Percentiles rank a stretch among this genome's conserved stretches.
Evolutionary conservation across 306 rosid genomes (phyloP).

Genomic region (Quillaja saponaria): DNA sequence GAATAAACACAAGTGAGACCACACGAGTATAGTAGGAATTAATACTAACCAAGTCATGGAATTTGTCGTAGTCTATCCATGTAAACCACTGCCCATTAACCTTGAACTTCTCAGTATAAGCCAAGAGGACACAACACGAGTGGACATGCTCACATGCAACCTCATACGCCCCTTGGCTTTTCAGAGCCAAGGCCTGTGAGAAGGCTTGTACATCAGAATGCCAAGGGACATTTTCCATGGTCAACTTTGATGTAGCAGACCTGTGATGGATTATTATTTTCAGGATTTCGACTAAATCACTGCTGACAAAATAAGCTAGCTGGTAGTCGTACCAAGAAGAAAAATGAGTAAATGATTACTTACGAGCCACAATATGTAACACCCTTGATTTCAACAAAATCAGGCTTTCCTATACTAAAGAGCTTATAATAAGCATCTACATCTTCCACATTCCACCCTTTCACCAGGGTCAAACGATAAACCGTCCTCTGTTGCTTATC

Average conservation of each 20-base stretch:
- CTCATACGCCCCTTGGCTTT: conserved; percentile 84
- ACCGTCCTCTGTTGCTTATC: conserved; percentile 97
- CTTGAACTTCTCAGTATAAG: conserved; percentile 84
- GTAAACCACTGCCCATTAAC: conserved; percentile 86
- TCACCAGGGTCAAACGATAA: conserved; percentile 89
- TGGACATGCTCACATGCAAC: conserved; percentile 96
- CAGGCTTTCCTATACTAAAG: conserved; percentile 81
- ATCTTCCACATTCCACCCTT: conserved; percentile 95
- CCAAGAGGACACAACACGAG: conserved; percentile 93
- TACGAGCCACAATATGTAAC: conserved; percentile 98
- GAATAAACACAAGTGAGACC: conserved; percentile 4
- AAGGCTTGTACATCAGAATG: conserved; percentile 91
- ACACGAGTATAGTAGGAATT: conserved; percentile 15
- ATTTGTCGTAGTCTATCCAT: conserved; percentile 94
- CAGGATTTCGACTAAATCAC: conserved; percentile 25
- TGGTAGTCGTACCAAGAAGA: neutral
- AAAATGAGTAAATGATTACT: conserved; percentile 41
- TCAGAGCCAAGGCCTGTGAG: conserved; percentile 77
- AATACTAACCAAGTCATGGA: conserved; percentile 78
- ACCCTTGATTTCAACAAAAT: conserved; percentile 95
- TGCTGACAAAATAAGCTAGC: conserved; percentile 7
- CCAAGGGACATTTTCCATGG: conserved; percentile 99
- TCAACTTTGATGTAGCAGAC: conserved; percentile 86
- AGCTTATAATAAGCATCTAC: conserved; percentile 83
- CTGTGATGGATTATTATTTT: conserved; percentile 42